These are phyloP conservation scores for Botryotinia calthae DNA, from an alignment of 2,329 filamentous ascomycete genomes.

Conservation along the genomic window DNA sequence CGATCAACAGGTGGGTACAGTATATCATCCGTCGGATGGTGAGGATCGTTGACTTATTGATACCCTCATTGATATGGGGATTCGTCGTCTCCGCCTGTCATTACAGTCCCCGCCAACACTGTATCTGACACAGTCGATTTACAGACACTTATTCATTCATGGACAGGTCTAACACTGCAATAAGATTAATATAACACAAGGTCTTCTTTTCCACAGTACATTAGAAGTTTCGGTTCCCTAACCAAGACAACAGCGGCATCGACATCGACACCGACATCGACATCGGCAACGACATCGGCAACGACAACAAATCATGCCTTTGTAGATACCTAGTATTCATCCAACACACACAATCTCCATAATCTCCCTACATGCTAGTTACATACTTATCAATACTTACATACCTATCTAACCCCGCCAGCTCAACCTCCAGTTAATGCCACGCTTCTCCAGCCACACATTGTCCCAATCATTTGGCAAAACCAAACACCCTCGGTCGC, in stretches of 20 bases:
- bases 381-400: background rate
- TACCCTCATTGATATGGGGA: background rate
- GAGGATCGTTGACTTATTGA: background rate
- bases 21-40: background rate
- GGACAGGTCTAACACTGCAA: background rate
- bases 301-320: background rate
- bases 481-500: background rate
- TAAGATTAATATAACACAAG: background rate
- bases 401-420: constrained; percentile 5
- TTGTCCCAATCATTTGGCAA: background rate
- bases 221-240: background rate
- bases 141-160: background rate
- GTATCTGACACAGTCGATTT: background rate
- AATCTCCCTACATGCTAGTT: background rate
- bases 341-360: background rate
- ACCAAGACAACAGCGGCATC: background rate
- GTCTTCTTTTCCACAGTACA: background rate
- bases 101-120: background rate
- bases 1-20: background rate
- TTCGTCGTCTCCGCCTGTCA: background rate
- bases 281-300: background rate
- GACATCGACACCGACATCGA: too few relatives aligned
- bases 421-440: background rate
- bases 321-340: background rate
- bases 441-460: constrained; percentile 15